Base-by-base conservation (phyloP, 148 eudicot genomes). In the Vaccinium vitisidaea region DNA sequence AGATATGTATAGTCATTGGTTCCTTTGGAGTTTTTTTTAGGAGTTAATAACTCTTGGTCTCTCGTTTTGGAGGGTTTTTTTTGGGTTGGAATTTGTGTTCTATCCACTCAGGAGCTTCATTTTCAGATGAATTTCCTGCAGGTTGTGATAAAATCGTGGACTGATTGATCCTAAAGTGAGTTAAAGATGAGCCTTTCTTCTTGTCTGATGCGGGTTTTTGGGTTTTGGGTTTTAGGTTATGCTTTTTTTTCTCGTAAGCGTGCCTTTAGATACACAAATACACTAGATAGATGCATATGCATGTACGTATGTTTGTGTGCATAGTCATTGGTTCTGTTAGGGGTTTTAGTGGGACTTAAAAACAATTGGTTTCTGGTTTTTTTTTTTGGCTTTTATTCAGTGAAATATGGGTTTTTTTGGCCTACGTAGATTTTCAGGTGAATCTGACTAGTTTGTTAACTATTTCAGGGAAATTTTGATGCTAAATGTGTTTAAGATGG, bases 381-480 rank as follows among this genome's bases (percentile, higher is more conserved):
- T 21, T 27, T 59, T 69, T 82, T 4, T 25, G 36, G 79, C 79
- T 74, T 55, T 49, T 53, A 71, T 83, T 82, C 49, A 32, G 84
- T 73, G 49, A 23, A 73, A 30, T 71, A 19, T 54, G 58, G 19
- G 67, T 32, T 21, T 52, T 53, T 67, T 36, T 25, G 15, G 18
- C 5, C 23, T 30, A 27, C 36, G 16, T 69, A 36, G 53, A 54
- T 11, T 69, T 71, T 74, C 84, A 43, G 79, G 67, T 54, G 54
- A 73, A 83, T 73, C 36, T 18, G 49, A 30, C 75, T 27, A 27
- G 58, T 6, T 79, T 27, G 23, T 82, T 69, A 19, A 39, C 3
- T 36, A 14, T 61, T 65, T 15, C 18, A 30, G 27, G 52, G 56
- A 19, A 13, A 32, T 2, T 39, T 63, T 81, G n/a, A 46, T 46